Conservation (phyloP, 1,284 basidiomycete species). For the Tetrapyrgos nigripes region DNA sequence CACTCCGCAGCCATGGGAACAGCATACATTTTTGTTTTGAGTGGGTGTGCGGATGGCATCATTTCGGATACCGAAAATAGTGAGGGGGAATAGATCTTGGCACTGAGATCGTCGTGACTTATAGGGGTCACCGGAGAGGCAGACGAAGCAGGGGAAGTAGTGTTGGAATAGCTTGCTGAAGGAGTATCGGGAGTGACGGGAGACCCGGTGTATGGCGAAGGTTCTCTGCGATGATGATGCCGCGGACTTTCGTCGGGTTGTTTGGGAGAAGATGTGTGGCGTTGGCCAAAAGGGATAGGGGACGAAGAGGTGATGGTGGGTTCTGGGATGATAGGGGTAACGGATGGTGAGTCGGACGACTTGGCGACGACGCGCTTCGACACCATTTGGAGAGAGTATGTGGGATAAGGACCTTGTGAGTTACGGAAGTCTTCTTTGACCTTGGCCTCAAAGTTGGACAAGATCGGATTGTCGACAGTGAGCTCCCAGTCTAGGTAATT, state of each 20-base stretch:
- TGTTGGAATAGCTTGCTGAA: slow-evolving; percentile 52
- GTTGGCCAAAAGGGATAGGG: slow-evolving; percentile 56
- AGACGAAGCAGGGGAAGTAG: slow-evolving; percentile 60
- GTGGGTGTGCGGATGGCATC: slow-evolving; percentile 31
- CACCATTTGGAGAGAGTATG: slow-evolving; percentile 62
- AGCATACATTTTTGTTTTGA: slow-evolving; percentile 56
- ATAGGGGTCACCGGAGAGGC: slow-evolving; percentile 60
- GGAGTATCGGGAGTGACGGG: slow-evolving; percentile 55
- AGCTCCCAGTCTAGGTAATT: slow-evolving; percentile 93
- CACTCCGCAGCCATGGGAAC: slow-evolving; percentile 45
- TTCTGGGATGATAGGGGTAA: slow-evolving; percentile 55
- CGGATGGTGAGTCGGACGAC: slow-evolving; percentile 48
- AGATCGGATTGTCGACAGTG: slow-evolving; percentile 73
- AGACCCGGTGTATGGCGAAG: slow-evolving; percentile 28
- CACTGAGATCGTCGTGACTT: slow-evolving; percentile 50
- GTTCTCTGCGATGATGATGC: slow-evolving; percentile 29
- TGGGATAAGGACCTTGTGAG: slow-evolving; percentile 57
- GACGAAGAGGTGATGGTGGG: slow-evolving; percentile 55
- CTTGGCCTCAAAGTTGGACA: slow-evolving; percentile 68
- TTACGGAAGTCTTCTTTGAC: slow-evolving; percentile 68
- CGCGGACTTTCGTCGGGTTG: slow-evolving; percentile 22
- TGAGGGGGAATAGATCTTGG: slow-evolving; percentile 53
- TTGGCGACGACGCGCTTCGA: slow-evolving; percentile 53
- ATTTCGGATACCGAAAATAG: slow-evolving; percentile 36
- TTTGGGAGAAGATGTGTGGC: slow-evolving; percentile 29